A percentile compares a stretch with the other conserved stretches of the same genome.
These are phyloP conservation scores for Didymella sp. DNA, from an alignment of 2,329 filamentous ascomycete genomes.

Conservation along the genomic window DNA sequence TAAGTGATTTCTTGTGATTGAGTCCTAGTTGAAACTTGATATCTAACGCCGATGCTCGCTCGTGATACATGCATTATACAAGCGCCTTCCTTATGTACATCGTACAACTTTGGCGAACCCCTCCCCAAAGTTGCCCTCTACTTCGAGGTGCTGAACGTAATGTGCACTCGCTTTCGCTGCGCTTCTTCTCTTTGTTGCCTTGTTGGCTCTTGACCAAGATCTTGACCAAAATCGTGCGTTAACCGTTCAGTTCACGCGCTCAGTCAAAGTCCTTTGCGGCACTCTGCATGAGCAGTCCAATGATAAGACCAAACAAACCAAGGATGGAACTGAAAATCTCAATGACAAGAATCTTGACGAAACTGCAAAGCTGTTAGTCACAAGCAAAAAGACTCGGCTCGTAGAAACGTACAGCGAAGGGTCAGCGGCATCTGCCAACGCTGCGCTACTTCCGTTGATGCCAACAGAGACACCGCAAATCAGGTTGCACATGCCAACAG, in stretches of 20 bases:
- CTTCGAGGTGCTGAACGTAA: slow-evolving; percentile 21
- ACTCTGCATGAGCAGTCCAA: slow-evolving; percentile 85
- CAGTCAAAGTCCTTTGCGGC: slow-evolving; percentile 77
- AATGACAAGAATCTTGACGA: slow-evolving; percentile 98
- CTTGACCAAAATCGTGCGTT: neutral
- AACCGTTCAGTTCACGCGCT: slow-evolving; percentile 12
- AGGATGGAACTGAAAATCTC: slow-evolving; percentile 99
- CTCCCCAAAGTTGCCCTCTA: slow-evolving; percentile 5
- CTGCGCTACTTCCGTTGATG: slow-evolving; percentile 97
- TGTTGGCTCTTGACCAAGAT: neutral
- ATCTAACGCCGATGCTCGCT: slow-evolving; percentile 39
- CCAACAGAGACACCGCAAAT: slow-evolving; percentile 96
- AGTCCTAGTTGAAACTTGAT: slow-evolving; percentile 24
- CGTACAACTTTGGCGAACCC: slow-evolving; percentile 26
- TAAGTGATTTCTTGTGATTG: slow-evolving; percentile 2
- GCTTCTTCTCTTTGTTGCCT: neutral
- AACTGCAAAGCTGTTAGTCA: slow-evolving; percentile 61
- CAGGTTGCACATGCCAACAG: slow-evolving; percentile 94
- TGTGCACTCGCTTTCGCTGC: slow-evolving; percentile 3
- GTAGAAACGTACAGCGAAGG: slow-evolving; percentile 74
- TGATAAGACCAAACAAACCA: slow-evolving; percentile 93
- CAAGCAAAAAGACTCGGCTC: neutral
- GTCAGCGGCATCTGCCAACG: slow-evolving; percentile 93
- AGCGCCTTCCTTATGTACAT: slow-evolving; percentile 43
- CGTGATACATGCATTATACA: slow-evolving; percentile 51